Conservation (phyloP, 2,329 filamentous ascomycete genomes). For the Clarireedia paspali region DNA sequence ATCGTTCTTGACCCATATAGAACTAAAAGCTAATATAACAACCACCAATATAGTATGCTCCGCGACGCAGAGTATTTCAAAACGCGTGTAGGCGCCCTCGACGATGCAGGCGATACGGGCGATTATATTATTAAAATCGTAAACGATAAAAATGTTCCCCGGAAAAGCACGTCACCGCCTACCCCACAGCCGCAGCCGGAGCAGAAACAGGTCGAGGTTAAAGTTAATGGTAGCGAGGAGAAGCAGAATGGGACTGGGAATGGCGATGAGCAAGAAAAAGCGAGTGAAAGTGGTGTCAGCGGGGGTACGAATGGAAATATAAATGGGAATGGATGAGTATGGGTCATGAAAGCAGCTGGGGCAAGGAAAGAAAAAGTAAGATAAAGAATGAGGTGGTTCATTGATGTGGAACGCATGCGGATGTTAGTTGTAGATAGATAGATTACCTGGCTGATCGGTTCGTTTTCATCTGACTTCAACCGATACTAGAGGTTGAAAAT, state of each 20-base stretch:
- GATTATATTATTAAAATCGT: slow-evolving; percentile 59
- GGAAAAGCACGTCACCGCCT: not conserved
- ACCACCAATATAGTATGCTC: slow-evolving; percentile 41
- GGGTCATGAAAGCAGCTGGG: too few relatives aligned
- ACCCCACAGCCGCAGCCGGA: not conserved
- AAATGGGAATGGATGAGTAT: not conserved
- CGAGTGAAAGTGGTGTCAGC: too few relatives aligned
- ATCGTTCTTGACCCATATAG: too few relatives aligned
- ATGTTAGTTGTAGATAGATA: too few relatives aligned
- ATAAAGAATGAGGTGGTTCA: too few relatives aligned
- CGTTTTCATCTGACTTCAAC: too few relatives aligned
- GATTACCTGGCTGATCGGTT: too few relatives aligned
- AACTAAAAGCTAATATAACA: too few relatives aligned
- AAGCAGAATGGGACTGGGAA: not conserved
- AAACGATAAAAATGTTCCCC: slow-evolving; percentile 42
- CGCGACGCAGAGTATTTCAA: slow-evolving; percentile 58
- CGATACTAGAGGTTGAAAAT: too few relatives aligned
- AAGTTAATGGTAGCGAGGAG: not conserved
- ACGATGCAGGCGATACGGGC: slow-evolving; percentile 62
- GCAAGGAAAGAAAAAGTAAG: too few relatives aligned
- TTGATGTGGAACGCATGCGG: too few relatives aligned
- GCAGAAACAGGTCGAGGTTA: not conserved
- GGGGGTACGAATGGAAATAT: too few relatives aligned
- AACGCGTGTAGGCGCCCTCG: slow-evolving; percentile 51
- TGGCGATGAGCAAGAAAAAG: not conserved